These are phyloP conservation scores for Solanum raphanifolium DNA, from an alignment of 257 asterid genomes.

Conservation along the genomic window DNA sequence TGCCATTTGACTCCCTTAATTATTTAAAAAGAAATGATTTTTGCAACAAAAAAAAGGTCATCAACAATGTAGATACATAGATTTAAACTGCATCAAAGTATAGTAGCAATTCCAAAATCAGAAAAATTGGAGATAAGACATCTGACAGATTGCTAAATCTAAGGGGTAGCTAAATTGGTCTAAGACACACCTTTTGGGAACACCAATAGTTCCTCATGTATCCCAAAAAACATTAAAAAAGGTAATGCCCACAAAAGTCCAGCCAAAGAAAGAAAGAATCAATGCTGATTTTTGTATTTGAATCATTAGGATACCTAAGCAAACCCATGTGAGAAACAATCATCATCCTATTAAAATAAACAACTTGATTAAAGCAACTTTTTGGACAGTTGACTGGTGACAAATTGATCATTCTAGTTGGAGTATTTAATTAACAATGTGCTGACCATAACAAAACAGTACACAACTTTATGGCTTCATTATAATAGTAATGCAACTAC, in stretches of 20 bases:
- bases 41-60: background rate
- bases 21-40: background rate
- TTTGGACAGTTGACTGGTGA: slow-evolving; percentile 23
- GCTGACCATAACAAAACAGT: background rate
- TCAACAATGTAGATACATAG: background rate
- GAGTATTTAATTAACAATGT: slow-evolving; percentile 6
- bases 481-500: background rate
- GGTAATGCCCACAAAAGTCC: background rate
- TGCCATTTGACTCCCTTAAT: background rate
- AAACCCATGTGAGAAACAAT: background rate
- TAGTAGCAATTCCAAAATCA: background rate
- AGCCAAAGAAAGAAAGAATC: background rate
- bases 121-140: background rate
- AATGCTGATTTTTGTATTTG: background rate
- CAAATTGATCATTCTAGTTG: slow-evolving; percentile 8
- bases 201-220: background rate
- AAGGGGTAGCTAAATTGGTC: background rate
- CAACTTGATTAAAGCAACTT: slow-evolving; percentile 20
- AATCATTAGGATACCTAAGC: background rate
- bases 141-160: background rate
- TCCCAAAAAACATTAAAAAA: background rate
- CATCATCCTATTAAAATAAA: slow-evolving; percentile 5
- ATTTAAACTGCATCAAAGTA: background rate
- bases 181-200: background rate
- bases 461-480: slow-evolving; percentile 1